These are phyloP conservation scores for Spathaspora sp. DNA, from an alignment of 1,139 yeast genomes.

Conservation along the genomic window DNA sequence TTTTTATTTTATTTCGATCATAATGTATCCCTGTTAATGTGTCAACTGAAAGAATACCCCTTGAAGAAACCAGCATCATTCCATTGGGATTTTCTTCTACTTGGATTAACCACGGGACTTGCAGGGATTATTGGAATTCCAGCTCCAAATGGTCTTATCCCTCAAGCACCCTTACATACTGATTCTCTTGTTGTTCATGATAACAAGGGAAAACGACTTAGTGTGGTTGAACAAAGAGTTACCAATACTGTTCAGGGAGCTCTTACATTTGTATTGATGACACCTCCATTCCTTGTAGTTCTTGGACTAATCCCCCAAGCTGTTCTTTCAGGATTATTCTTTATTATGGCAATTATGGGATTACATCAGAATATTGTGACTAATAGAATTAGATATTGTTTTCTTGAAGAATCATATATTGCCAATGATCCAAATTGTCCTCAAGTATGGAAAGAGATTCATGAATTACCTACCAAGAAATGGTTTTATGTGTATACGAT, in stretches of 20 bases:
- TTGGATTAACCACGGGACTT: constrained; percentile 84
- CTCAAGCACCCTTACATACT: constrained; percentile 96
- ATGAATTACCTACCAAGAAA: constrained; percentile 37
- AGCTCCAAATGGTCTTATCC: constrained; percentile 93
- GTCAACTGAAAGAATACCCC: constrained; percentile 82
- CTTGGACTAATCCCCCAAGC: constrained; percentile 92
- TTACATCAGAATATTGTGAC: constrained; percentile 66
- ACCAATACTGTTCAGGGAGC: constrained; percentile 85
- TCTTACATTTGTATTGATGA: constrained; percentile 82
- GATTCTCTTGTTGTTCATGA: constrained; percentile 67
- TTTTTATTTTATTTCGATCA: constrained; percentile 90
- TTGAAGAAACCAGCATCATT: constrained; percentile 83
- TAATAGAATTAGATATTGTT: constrained; percentile 59
- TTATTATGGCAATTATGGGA: constrained; percentile 89
- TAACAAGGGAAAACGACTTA: constrained; percentile 38
- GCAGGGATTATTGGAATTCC: constrained; percentile 89
- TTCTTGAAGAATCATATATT: constrained; percentile 56
- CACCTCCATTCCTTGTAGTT: constrained; percentile 79
- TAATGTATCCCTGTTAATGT: constrained; percentile 88
- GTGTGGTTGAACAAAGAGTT: constrained; percentile 86
- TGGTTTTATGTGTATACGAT: constrained; percentile 56
- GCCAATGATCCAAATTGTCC: constrained; percentile 37
- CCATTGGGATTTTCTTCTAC: constrained; percentile 86
- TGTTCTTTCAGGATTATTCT: constrained; percentile 86
- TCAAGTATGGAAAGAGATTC: constrained; percentile 33